Percentiles rank a stretch among this genome's conserved stretches.
Evolutionary conservation across 345 rosid genomes (phyloP).

Genomic region (Adansonia digitata): DNA sequence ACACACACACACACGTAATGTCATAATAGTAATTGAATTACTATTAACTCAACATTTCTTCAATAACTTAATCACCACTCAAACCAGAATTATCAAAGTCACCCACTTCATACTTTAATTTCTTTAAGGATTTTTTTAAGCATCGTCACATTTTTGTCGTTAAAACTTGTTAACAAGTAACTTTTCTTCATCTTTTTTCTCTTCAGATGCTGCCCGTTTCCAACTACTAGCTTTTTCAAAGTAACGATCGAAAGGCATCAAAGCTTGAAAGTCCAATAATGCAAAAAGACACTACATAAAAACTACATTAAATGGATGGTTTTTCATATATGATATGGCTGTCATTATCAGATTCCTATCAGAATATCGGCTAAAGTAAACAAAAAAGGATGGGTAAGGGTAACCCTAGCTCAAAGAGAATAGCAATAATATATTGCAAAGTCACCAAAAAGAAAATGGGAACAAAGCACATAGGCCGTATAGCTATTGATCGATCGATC

Average conservation of each 20-base stretch:
- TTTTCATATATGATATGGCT: background rate
- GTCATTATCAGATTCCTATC: slow-evolving; percentile 5
- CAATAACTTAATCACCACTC: background rate
- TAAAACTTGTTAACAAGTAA: background rate
- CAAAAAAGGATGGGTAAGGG: background rate
- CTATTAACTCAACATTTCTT: background rate
- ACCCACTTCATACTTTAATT: background rate
- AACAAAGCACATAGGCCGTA: background rate
- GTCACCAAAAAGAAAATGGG: background rate
- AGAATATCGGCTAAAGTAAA: background rate
- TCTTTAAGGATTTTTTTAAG: background rate
- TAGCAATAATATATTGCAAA: background rate
- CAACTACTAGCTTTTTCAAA: background rate
- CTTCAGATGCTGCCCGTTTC: background rate
- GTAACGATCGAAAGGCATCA: background rate
- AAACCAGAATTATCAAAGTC: background rate
- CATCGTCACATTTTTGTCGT: background rate
- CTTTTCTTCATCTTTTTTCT: background rate
- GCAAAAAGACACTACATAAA: background rate
- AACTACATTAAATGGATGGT: background rate
- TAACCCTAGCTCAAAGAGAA: background rate
- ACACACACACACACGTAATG: too few relatives aligned
- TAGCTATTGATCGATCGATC: background rate
- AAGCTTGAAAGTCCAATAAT: background rate
- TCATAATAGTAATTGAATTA: background rate